Evolutionary conservation across 2,329 filamentous ascomycete genomes (phyloP).

Genomic region (Penicillium sp.): DNA sequence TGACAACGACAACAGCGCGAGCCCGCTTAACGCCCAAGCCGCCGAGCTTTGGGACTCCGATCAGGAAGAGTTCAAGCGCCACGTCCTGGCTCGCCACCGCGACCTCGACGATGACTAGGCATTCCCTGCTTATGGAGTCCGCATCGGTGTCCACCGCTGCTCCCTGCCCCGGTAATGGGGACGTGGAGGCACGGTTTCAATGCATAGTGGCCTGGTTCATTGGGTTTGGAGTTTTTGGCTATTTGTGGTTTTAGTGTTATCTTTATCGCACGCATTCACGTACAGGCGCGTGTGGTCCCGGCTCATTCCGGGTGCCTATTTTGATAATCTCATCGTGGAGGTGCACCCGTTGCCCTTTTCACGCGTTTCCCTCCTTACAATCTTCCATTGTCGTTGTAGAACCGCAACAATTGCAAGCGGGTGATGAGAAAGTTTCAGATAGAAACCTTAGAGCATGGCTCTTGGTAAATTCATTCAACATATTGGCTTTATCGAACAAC

Average conservation of each 20-base stretch:
- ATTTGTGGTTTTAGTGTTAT: slow-evolving; percentile 11
- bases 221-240: slow-evolving; percentile 21
- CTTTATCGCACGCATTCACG: slow-evolving; percentile 15
- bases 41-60: slow-evolving; percentile 95
- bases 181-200: slow-evolving; percentile 11
- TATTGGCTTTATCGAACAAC: background rate
- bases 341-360: background rate
- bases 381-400: background rate
- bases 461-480: background rate
- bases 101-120: slow-evolving; percentile 52
- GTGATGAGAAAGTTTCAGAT: background rate
- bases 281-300: slow-evolving; percentile 11
- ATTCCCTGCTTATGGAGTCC: slow-evolving; percentile 4
- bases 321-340: background rate
- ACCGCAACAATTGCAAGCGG: background rate
- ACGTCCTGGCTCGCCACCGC: slow-evolving; percentile 63
- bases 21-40: slow-evolving; percentile 91
- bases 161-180: background rate
- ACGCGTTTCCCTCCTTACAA: background rate
- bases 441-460: background rate
- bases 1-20: slow-evolving; percentile 60
- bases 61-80: slow-evolving; percentile 77
- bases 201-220: slow-evolving; percentile 23
- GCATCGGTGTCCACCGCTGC: slow-evolving; percentile 15
- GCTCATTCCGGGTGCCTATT: background rate